Conservation (phyloP, 345 rosid genomes). For the Melaleuca alternifolia region DNA sequence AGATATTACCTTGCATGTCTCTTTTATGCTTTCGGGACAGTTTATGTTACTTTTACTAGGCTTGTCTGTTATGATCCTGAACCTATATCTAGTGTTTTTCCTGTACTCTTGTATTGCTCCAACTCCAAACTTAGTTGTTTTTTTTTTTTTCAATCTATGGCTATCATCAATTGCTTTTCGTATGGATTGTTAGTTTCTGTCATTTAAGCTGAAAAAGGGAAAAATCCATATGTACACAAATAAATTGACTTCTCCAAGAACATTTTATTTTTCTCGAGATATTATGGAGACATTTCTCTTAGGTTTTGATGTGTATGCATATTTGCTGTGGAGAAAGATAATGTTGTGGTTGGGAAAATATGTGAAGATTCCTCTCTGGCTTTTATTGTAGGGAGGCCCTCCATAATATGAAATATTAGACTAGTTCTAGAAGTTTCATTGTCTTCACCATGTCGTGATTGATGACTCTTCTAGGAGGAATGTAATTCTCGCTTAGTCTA, state of each 20-base stretch:
- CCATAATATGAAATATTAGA: not conserved
- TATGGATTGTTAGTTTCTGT: not conserved
- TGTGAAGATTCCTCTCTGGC: not conserved
- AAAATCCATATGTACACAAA: not conserved
- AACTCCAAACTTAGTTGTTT: not conserved
- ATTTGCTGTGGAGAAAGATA: not conserved
- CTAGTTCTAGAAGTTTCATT: not conserved
- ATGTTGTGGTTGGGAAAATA: not conserved
- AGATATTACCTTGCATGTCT: conserved; percentile 20
- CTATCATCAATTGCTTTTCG: not conserved
- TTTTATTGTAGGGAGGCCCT: not conserved
- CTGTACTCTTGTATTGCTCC: not conserved
- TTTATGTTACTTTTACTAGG: conserved; percentile 28
- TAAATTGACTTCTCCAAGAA: not conserved
- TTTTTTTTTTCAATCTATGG: not conserved
- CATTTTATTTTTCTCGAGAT: not conserved
- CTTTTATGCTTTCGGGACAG: conserved; percentile 26
- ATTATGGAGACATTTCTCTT: not conserved
- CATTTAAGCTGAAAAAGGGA: not conserved
- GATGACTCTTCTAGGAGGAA: not conserved
- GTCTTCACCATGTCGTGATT: not conserved
- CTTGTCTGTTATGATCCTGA: not conserved
- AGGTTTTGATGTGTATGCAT: not conserved
- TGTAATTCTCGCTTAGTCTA: not conserved
- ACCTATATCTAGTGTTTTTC: not conserved